phyloP scores from a whole-genome alignment of 441 rosid species.

The Arabidopsis lyrata region DNA sequence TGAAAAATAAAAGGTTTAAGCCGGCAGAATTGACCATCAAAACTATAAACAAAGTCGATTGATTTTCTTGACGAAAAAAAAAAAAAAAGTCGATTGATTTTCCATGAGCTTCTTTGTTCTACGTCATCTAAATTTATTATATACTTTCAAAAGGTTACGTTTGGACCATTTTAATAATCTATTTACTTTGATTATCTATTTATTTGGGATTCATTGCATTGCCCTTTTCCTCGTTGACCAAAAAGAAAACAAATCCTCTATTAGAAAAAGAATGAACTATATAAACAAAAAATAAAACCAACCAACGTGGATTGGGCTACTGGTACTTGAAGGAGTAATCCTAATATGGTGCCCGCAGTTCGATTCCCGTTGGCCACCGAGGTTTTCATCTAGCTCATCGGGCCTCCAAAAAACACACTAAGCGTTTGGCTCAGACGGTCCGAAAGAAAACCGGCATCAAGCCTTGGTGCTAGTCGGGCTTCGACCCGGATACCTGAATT shows the following conservation, averaged over 20 bases:
- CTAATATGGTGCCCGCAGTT: too few species aligned
- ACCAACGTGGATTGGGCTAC: too few species aligned
- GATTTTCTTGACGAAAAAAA: too few species aligned
- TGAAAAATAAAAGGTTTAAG: conserved; percentile 8
- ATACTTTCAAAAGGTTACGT: conserved; percentile 44
- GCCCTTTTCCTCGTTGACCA: conserved; percentile 38
- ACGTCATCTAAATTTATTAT: conserved; percentile 37
- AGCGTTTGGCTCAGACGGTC: too few species aligned
- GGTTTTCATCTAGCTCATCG: too few species aligned
- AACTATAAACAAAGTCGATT: conserved; percentile 25
- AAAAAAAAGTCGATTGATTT: conserved; percentile 12
- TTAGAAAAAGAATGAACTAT: background rate
- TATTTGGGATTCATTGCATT: conserved; percentile 25
- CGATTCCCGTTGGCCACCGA: too few species aligned
- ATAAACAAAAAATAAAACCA: background rate
- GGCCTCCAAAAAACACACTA: too few species aligned
- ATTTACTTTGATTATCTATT: conserved; percentile 15
- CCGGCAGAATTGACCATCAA: conserved; percentile 42
- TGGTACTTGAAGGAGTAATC: too few species aligned
- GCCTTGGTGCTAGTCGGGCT: too few species aligned
- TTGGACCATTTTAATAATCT: conserved; percentile 33
- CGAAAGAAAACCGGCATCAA: too few species aligned
- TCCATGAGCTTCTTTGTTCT: conserved; percentile 38
- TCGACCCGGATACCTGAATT: too few species aligned
- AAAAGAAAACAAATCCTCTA: background rate